Base-by-base conservation (phyloP, 148 eudicot species). In the Cornus florida region DNA sequence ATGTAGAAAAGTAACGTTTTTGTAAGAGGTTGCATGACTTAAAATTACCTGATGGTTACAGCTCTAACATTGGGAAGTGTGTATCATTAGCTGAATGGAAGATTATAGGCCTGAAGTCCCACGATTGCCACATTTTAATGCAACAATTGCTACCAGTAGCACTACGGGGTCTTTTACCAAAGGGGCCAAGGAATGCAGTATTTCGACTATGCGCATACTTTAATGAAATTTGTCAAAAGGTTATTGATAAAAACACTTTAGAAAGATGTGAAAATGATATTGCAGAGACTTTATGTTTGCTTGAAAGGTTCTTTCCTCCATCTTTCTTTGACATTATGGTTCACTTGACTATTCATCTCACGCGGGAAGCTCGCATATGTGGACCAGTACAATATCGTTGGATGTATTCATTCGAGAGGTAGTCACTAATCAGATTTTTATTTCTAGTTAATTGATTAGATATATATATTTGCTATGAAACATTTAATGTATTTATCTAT, bases 291-390 rank as follows among this genome's bases (percentile, higher is more conserved):
- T 59, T 75, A 13, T 75, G 68, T 12, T 56, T 56, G 68, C 31
- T 75, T 41, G 77, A 75, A 59, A 75, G 13, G 22, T 28, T 75
- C n/a, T 75, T 75, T 59, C 77, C 19, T 0, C 77, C 20, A 4
- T 1, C 10, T 24, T 33, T 33, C 3, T 33, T 33, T 33, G 35
- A 33, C 3, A 33, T 33, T 33, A 33, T 33, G 35, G 35, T 75
- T 23, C 12, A 20, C 43, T 59, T 1, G 5, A 23, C 14, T n/a
- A 33, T 33, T 33, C 3, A 33, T 33, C 1, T 33, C 3, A 3
- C 35, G 3, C 35, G 35, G 1, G 35, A 75, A 60, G 77, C 12
- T 6, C 57, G 19, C 17, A 19, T 59, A 1, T 22, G 67, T 17
- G 77, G 67, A 8, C 69, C 77, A 13, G 13, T 32, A 8, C 0